Conservation (phyloP, 345 rosid genomes). For the Ailanthus altissimus region DNA sequence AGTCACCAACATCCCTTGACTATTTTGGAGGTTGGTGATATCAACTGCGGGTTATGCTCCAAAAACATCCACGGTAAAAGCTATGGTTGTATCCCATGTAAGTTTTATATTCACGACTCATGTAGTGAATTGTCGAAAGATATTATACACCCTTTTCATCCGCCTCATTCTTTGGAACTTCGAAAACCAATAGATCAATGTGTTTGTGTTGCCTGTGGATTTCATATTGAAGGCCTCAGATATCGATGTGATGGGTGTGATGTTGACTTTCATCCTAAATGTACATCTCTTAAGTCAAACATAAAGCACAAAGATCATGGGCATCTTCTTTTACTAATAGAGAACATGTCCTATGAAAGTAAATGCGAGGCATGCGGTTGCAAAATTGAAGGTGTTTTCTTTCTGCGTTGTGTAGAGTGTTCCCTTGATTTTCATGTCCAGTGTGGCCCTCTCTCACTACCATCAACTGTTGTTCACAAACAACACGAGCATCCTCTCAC, state of each 20-base stretch:
- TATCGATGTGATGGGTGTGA: not conserved
- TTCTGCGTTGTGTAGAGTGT: not conserved
- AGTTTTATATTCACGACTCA: not conserved
- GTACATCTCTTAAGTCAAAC: not conserved
- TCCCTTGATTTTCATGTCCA: too few species aligned
- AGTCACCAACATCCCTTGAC: not conserved
- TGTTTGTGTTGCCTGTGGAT: not conserved
- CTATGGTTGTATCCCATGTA: not conserved
- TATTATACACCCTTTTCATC: too few species aligned
- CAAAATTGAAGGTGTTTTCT: not conserved
- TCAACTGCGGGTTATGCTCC: not conserved
- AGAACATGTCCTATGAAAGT: not conserved
- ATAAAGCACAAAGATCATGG: not conserved
- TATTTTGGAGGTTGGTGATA: not conserved
- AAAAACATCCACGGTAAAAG: not conserved
- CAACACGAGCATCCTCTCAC: not conserved
- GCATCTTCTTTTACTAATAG: not conserved
- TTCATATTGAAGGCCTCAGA: not conserved
- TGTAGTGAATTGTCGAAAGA: not conserved
- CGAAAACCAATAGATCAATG: not conserved
- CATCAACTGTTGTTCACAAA: not conserved
- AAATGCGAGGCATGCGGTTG: not conserved
- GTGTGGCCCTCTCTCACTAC: not conserved
- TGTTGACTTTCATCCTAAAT: not conserved
- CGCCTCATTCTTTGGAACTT: not conserved